These are phyloP conservation scores for Dendrostoma leiphaemia DNA, from an alignment of 2,329 filamentous ascomycete species.

Conservation along the genomic window DNA sequence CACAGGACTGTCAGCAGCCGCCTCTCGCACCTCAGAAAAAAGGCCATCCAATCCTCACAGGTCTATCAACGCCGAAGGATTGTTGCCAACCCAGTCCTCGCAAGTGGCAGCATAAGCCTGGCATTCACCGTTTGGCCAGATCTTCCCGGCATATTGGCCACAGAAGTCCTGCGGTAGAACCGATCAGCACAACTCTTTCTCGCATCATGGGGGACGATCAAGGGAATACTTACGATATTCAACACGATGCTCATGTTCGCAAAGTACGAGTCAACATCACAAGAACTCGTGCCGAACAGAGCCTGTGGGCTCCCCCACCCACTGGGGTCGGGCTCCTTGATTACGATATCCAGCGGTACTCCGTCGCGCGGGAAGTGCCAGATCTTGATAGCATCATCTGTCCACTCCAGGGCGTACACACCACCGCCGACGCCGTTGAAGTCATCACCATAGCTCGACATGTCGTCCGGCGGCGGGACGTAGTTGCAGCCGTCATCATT, in stretches of 20 bases:
- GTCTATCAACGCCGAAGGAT: conserved; percentile 41
- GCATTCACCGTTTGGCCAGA: conserved; percentile 42
- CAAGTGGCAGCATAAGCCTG: conserved; percentile 41
- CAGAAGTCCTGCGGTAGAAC: conserved; percentile 59
- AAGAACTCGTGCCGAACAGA: conserved; percentile 62
- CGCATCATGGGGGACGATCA: not conserved
- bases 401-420: conserved; percentile 72
- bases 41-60: conserved; percentile 31
- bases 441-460: conserved; percentile 54
- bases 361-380: conserved; percentile 71
- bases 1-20: not conserved
- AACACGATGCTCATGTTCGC: conserved; percentile 69
- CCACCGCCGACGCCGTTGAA: conserved; percentile 69
- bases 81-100: conserved; percentile 43
- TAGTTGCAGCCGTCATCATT: conserved; percentile 46
- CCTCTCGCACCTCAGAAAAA: not conserved
- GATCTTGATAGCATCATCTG: conserved; percentile 62
- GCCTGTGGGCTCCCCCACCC: conserved; percentile 69
- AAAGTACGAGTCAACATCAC: conserved; percentile 66
- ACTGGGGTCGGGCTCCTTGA: conserved; percentile 57
- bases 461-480: conserved; percentile 37
- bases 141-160: conserved; percentile 65
- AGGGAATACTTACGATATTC: conserved; percentile 50
- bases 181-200: not conserved
- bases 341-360: conserved; percentile 64